Conservation (phyloP, 2,329 filamentous ascomycete species). For the Ophiostoma piceae region DNA sequence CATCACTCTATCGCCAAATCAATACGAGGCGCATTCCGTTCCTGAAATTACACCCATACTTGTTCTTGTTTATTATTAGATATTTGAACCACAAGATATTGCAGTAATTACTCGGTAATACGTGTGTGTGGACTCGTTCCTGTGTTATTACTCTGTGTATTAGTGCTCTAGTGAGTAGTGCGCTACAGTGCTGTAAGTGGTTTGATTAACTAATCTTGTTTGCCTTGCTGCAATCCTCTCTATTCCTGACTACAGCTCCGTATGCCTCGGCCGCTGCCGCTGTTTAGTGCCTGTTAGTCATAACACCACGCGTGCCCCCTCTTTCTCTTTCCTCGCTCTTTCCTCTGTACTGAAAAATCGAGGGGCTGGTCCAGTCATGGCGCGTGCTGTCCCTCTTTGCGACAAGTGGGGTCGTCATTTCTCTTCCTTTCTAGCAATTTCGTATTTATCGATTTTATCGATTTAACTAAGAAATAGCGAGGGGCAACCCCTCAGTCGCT, state of each 20-base stretch:
- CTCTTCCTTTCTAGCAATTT: neutral
- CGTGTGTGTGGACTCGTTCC: neutral
- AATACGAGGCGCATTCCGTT: neutral
- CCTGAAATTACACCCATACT: neutral
- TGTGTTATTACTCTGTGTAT: neutral
- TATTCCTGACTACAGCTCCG: neutral
- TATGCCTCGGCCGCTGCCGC: constrained; percentile 16
- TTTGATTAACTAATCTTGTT: constrained; percentile 17
- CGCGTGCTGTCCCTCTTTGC: constrained; percentile 12
- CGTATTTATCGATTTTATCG: neutral
- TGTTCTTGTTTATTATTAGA: neutral
- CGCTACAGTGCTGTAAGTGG: no score
- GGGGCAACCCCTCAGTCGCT: constrained; percentile 16
- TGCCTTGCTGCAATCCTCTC: neutral
- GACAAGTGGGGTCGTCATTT: constrained; percentile 8
- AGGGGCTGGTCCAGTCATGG: constrained; percentile 13
- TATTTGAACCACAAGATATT: neutral
- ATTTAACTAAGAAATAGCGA: neutral
- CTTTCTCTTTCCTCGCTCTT: neutral
- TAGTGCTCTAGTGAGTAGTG: neutral
- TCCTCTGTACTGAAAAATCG: neutral
- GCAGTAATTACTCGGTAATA: neutral
- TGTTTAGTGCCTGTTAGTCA: constrained; percentile 12
- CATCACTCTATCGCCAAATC: neutral
- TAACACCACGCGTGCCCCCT: constrained; percentile 8